phyloP scores from a whole-genome alignment of 192 early-diverging fungal genomes.

The Coemansia sp. region DNA sequence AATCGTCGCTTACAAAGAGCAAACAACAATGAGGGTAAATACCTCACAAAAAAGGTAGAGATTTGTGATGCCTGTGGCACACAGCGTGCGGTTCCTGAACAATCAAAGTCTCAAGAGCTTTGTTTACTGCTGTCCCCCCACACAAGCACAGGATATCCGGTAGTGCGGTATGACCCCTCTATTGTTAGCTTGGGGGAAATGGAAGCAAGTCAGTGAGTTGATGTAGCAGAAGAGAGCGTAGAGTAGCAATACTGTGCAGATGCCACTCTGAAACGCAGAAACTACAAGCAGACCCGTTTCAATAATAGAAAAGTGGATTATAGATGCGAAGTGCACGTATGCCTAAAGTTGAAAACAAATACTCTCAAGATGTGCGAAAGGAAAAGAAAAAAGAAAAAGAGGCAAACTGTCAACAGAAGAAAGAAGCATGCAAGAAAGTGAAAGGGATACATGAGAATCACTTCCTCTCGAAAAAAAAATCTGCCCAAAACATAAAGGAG shows the following conservation, averaged over 20 bases:
- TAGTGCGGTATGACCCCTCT: not conserved
- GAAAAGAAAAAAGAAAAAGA: not conserved
- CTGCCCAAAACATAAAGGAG: not conserved
- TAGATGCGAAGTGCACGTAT: not conserved
- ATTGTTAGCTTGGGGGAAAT: not conserved
- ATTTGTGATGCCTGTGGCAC: not conserved
- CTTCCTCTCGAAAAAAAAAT: no score
- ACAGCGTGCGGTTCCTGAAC: not conserved
- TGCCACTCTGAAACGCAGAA: not conserved
- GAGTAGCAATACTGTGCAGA: no score
- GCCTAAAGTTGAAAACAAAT: not conserved
- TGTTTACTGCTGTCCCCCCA: constrained; percentile 4
- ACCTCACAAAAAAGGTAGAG: not conserved
- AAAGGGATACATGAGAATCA: not conserved
- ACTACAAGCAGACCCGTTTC: not conserved
- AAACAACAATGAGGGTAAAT: not conserved
- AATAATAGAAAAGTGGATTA: not conserved
- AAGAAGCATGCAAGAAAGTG: not conserved
- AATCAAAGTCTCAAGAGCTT: not conserved
- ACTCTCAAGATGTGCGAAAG: not conserved
- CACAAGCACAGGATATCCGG: not conserved
- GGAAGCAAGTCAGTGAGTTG: not conserved
- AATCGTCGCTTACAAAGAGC: not conserved
- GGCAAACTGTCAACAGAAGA: constrained; percentile 7
- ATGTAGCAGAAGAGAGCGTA: not conserved